A percentile compares a stretch with the other conserved stretches of the same genome.
Conservation (phyloP, 2,329 filamentous ascomycete species). For the Aspergillus puulaauensis region DNA sequence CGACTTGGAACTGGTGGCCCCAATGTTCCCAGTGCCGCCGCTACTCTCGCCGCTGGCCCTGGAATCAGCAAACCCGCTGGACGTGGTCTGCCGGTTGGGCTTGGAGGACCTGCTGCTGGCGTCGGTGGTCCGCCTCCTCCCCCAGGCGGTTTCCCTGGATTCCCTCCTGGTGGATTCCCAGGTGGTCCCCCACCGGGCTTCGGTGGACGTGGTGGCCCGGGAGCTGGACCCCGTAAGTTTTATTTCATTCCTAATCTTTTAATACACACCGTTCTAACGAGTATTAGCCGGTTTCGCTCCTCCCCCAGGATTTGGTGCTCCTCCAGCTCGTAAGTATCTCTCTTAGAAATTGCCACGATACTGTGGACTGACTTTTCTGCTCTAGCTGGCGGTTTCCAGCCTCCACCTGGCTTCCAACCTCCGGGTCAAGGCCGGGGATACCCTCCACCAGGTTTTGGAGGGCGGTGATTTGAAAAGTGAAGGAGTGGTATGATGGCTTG, state of each 20-base stretch:
- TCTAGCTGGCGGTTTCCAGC: constrained; percentile 53
- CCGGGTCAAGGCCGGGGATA: constrained; percentile 55
- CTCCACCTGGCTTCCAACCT: constrained; percentile 73
- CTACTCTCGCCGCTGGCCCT: constrained; percentile 75
- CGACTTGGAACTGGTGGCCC: constrained; percentile 77
- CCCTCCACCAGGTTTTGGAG: constrained; percentile 52
- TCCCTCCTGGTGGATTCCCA: constrained; percentile 55
- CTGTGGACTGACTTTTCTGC: constrained; percentile 37
- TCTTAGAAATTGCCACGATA: constrained; percentile 13
- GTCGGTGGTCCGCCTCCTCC: constrained; percentile 77
- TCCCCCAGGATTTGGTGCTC: constrained; percentile 48
- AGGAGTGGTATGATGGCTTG: constrained; percentile 24
- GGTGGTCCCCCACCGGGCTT: constrained; percentile 52
- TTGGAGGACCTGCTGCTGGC: constrained; percentile 86
- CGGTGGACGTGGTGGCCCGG: constrained; percentile 52
- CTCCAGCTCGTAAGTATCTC: constrained; percentile 44
- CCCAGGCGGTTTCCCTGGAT: constrained; percentile 53
- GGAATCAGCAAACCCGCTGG: constrained; percentile 91
- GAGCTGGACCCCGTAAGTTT: constrained; percentile 52
- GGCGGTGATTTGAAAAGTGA: constrained; percentile 34
- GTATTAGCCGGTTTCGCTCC: constrained; percentile 47
- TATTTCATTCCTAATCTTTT: not conserved
- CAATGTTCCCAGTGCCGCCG: constrained; percentile 55
- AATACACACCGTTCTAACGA: not conserved
- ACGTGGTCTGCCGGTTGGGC: constrained; percentile 75